Evolutionary conservation across 129 eudicot species (phyloP).

Genomic region (Gnaphalium uliginosum): DNA sequence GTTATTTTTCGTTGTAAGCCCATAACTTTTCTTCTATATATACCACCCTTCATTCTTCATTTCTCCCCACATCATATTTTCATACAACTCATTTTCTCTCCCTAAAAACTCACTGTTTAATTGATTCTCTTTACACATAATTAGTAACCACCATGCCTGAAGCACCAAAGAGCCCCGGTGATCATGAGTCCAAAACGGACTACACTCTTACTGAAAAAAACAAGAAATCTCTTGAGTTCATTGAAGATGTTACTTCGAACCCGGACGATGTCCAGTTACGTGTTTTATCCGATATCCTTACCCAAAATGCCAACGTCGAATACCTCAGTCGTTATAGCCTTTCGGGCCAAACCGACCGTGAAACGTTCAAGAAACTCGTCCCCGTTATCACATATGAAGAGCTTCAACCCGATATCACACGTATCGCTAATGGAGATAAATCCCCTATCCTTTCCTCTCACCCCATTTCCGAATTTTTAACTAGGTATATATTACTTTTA

Average conservation of each 20-base stretch:
- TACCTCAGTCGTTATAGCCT: conserved; percentile 60
- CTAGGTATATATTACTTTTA: conserved; percentile 47
- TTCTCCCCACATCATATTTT: conserved; percentile 28
- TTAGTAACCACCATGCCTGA: conserved; percentile 68
- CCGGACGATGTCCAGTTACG: conserved; percentile 56
- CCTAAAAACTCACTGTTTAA: not conserved
- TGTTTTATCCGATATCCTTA: conserved; percentile 64
- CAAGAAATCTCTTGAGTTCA: conserved; percentile 56
- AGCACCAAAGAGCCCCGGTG: conserved; percentile 41
- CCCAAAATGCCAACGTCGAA: conserved; percentile 66
- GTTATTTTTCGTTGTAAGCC: not conserved
- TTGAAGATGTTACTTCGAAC: conserved; percentile 70
- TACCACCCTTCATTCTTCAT: conserved; percentile 21
- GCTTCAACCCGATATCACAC: conserved; percentile 58
- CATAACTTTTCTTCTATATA: conserved; percentile 38
- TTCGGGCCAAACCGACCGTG: conserved; percentile 51
- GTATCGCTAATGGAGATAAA: conserved; percentile 76
- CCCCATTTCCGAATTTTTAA: conserved; percentile 81
- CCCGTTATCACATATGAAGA: conserved; percentile 75
- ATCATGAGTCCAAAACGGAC: conserved; percentile 12
- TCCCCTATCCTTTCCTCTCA: conserved; percentile 72
- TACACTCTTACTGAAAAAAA: conserved; percentile 48
- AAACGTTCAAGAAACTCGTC: conserved; percentile 66
- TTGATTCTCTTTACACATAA: not conserved
- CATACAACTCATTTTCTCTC: not conserved